Base-by-base conservation (phyloP, 2,329 filamentous ascomycete genomes). In the Plectosphaerella cucumerina region DNA sequence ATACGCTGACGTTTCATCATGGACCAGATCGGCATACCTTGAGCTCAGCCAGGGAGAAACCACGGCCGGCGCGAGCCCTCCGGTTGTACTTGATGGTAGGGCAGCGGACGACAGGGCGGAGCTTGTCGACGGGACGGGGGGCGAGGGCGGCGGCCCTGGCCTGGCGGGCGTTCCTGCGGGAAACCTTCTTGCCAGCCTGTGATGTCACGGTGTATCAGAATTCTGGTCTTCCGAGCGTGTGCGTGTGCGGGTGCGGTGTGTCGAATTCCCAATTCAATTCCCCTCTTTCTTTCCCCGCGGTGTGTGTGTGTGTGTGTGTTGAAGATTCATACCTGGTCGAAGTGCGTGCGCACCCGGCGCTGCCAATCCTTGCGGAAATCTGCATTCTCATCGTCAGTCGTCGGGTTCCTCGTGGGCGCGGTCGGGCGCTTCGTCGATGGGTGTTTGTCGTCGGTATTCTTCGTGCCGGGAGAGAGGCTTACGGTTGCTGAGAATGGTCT, bases 351-450 rank as follows among this genome's bases (percentile, higher is more conserved):
- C 73, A 99, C 94, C 81, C 92, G 90, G 81, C 91, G 90, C 80
- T 97, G 92, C 94, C 94, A 99, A 85, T 99, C 92, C 90, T 96
- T 97, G 81, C 90, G 92, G 90, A 96, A 96, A 76, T 97, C 89
- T 94, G 70, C 58, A 61, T 62, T 50, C 51, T 48, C 56, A 59
- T 54, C 56, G 65, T 75, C 66, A 77, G 76, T 72, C 65, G 64
- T 57, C 50, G 54, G 51, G 60, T 14, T 26, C 20, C 37, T 59
- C 46, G 55, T 47, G 26, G 26, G 9, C 9, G 26, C 8, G 26
- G 26, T 31, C 26, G 26, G 26, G 51, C n/a, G n/a, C 26, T 31
- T 31, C 26, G 26, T 31, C 26, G 26, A 31, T 31, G n/a, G n/a
- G n/a, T n/a, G 26, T 31, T 31, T 11, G 26, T 31, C 26, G 26